Evolutionary conservation across 352 stramenopile species (phyloP).

Genomic region (Globisporangium emineosum): DNA sequence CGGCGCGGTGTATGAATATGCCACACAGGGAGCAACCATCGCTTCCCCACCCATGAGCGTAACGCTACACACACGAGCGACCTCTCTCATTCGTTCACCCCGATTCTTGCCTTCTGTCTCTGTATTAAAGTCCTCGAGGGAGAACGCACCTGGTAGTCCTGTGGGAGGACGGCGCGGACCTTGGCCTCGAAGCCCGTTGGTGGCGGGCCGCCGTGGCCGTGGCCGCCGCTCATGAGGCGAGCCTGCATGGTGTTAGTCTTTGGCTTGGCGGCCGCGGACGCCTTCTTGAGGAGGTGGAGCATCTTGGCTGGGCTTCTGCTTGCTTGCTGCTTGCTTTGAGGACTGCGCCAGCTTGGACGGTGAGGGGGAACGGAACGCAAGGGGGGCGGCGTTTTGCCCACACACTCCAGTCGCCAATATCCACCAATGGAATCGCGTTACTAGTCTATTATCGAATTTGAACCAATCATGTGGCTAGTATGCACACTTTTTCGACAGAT

Average conservation of each 20-base stretch:
- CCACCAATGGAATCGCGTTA: not conserved
- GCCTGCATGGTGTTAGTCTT: constrained; percentile 51
- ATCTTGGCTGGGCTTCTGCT: constrained; percentile 28
- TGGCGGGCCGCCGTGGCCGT: constrained; percentile 53
- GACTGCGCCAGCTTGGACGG: constrained; percentile 10
- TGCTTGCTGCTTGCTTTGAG: constrained; percentile 11
- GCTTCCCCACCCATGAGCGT: not conserved
- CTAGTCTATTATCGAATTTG: not conserved
- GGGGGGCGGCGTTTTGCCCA: constrained; percentile 15
- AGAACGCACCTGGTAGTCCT: constrained; percentile 80
- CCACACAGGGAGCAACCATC: not conserved
- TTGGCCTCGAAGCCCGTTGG: constrained; percentile 81
- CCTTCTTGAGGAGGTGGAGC: constrained; percentile 79
- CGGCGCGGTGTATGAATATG: not conserved
- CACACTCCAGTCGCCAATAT: constrained; percentile 15
- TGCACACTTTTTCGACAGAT: constrained; percentile 7
- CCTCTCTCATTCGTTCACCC: not conserved
- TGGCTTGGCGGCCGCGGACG: constrained; percentile 46
- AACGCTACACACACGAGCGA: not conserved
- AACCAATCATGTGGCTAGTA: constrained; percentile 1
- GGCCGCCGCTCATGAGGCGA: constrained; percentile 70
- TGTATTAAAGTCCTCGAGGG: not conserved
- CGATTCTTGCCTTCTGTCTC: not conserved
- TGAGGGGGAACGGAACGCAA: not conserved
- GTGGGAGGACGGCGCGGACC: constrained; percentile 76